phyloP scores from a whole-genome alignment of 306 rosid species.

The Dryas drummondii region DNA sequence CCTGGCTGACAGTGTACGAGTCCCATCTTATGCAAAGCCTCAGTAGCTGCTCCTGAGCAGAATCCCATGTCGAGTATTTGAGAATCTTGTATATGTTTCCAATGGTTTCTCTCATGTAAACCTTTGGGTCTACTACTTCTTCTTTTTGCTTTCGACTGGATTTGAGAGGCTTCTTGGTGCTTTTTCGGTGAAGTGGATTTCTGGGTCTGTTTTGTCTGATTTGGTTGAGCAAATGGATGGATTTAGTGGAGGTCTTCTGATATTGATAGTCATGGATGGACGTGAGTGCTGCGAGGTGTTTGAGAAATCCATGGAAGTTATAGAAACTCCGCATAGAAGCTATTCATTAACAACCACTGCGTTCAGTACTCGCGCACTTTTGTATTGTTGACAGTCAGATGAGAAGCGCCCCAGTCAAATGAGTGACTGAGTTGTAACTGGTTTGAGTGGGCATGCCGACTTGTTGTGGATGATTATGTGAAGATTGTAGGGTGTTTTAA shows the following conservation, averaged over 20 bases:
- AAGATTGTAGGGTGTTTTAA: too few relatives aligned
- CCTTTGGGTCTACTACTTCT: constrained; percentile 13
- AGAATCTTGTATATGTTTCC: constrained; percentile 47
- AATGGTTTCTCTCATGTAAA: constrained; percentile 53
- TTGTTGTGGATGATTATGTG: too few relatives aligned
- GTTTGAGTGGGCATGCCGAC: too few relatives aligned
- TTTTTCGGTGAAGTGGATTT: constrained; percentile 13
- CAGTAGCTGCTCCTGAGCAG: constrained; percentile 47
- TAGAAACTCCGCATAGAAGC: constrained; percentile 12
- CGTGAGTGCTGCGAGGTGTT: constrained; percentile 12
- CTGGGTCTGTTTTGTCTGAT: constrained; percentile 34
- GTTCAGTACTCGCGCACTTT: not conserved
- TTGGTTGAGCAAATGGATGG: constrained; percentile 41
- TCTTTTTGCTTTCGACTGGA: constrained; percentile 8
- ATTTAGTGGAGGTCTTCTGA: constrained; percentile 20
- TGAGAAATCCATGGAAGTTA: constrained; percentile 32
- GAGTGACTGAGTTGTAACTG: too few relatives aligned
- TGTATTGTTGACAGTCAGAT: not conserved
- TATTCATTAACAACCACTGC: not conserved
- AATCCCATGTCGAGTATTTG: constrained; percentile 68
- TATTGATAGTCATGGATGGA: constrained; percentile 3
- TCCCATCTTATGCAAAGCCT: constrained; percentile 68
- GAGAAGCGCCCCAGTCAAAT: too few relatives aligned
- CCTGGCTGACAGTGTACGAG: constrained; percentile 76
- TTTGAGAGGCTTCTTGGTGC: constrained; percentile 16